Evolutionary conservation across 805 yeast genomes (phyloP).

Genomic region (Ogataea wickerhamii): DNA sequence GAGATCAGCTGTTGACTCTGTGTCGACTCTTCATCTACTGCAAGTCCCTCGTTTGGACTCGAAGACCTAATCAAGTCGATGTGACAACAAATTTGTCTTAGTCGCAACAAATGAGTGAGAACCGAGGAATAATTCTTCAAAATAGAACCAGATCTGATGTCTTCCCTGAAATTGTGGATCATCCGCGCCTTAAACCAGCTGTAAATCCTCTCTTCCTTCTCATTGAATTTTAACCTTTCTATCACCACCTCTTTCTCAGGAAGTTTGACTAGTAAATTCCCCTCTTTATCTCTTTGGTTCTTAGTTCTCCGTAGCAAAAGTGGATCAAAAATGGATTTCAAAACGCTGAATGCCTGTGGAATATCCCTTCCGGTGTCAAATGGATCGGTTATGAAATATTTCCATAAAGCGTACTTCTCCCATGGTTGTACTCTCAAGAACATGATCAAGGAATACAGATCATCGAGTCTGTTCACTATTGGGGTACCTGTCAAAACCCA

Average conservation of each 20-base stretch:
- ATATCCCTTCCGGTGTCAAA: slow-evolving; percentile 66
- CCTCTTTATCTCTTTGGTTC: slow-evolving; percentile 70
- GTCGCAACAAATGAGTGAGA: slow-evolving; percentile 74
- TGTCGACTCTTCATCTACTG: slow-evolving; percentile 45
- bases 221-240: slow-evolving; percentile 63
- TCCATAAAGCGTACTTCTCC: slow-evolving; percentile 84
- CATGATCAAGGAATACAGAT: slow-evolving; percentile 70
- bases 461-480: slow-evolving; percentile 83
- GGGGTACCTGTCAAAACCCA: slow-evolving; percentile 96
- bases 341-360: slow-evolving; percentile 71
- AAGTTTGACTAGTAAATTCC: slow-evolving; percentile 66
- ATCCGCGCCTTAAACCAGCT: slow-evolving; percentile 67
- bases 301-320: slow-evolving; percentile 81
- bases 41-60: slow-evolving; percentile 28
- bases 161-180: slow-evolving; percentile 54
- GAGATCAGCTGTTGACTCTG: slow-evolving; percentile 6
- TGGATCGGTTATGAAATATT: slow-evolving; percentile 76
- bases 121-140: slow-evolving; percentile 72
- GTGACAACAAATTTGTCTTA: slow-evolving; percentile 89
- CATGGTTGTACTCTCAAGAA: slow-evolving; percentile 85
- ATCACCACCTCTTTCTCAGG: slow-evolving; percentile 74
- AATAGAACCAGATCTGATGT: slow-evolving; percentile 62
- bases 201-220: slow-evolving; percentile 63
- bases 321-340: slow-evolving; percentile 84
- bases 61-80: slow-evolving; percentile 51